Evolutionary conservation across 83 land plant species (phyloP).

Genomic region (Thuja plicata): DNA sequence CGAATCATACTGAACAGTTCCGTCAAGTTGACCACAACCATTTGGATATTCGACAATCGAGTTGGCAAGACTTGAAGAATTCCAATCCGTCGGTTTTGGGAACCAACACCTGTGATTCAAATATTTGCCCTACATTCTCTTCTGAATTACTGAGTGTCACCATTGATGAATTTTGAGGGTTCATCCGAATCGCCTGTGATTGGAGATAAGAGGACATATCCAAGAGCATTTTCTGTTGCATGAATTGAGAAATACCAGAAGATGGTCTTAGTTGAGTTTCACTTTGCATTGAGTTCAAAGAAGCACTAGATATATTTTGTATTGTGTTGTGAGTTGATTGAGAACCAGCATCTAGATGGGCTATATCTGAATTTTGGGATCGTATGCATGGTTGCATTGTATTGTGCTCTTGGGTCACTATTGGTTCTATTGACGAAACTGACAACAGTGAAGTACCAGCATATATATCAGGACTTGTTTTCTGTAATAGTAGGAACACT

Average conservation of each 20-base stretch:
- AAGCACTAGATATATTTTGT: background rate
- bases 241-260: constrained; percentile 7
- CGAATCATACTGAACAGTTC: too few relatives aligned
- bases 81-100: too few relatives aligned
- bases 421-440: constrained; percentile 10
- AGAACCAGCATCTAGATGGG: constrained; percentile 4
- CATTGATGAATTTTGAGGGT: background rate
- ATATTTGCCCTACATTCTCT: background rate
- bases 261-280: constrained; percentile 10
- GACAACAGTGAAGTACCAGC: background rate
- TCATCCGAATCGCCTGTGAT: constrained; percentile 5
- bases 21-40: too few relatives aligned
- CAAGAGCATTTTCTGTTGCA: constrained; percentile 17
- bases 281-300: background rate
- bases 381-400: background rate
- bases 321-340: background rate
- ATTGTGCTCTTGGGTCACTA: background rate
- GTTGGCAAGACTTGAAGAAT: too few relatives aligned
- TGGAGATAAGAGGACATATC: constrained; percentile 17
- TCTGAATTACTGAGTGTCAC: background rate
- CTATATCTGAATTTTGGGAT: constrained; percentile 15
- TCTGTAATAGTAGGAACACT: constrained; percentile 7
- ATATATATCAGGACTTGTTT: background rate
- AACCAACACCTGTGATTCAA: background rate
- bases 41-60: too few relatives aligned